These are phyloP conservation scores for Boletus patriciae DNA, from an alignment of 768 basidiomycete species.

Conservation along the genomic window DNA sequence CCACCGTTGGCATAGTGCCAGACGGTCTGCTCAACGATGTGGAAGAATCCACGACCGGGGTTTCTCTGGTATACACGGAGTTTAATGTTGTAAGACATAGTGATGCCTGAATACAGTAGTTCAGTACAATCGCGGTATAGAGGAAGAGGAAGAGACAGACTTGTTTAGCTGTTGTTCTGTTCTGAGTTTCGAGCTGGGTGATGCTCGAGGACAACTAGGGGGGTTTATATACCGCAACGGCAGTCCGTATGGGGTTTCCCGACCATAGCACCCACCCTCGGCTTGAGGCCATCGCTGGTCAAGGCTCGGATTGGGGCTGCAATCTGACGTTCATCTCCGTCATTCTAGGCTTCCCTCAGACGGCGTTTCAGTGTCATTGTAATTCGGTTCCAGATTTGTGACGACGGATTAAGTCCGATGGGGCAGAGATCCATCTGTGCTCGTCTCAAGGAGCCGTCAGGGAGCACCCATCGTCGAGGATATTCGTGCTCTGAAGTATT, in stretches of 20 bases:
- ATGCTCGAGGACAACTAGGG: background rate
- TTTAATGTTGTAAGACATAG: constrained; percentile 10
- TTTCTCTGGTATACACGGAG: constrained; percentile 6
- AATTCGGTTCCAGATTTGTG: background rate
- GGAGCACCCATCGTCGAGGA: too few species aligned
- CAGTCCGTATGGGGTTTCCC: background rate
- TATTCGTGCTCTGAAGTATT: too few species aligned
- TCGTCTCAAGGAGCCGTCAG: too few species aligned
- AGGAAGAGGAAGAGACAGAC: background rate
- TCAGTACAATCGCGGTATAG: background rate
- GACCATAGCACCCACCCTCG: background rate
- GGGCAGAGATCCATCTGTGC: too few species aligned
- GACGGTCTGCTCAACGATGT: constrained; percentile 2
- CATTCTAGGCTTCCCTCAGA: background rate
- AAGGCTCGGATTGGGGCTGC: background rate
- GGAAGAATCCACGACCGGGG: constrained; percentile 3
- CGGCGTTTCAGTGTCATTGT: background rate
- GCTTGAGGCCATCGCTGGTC: background rate
- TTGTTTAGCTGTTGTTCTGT: background rate
- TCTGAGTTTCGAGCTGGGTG: background rate
- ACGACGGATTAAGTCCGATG: too few species aligned
- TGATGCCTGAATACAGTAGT: background rate
- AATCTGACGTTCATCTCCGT: background rate
- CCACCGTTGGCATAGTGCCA: constrained; percentile 19
- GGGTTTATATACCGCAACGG: background rate